A percentile compares a stretch with the other conserved stretches of the same genome.
These are phyloP conservation scores for Warburgia ugandensis DNA, from an alignment of 164 flowering plant species.

Conservation along the genomic window DNA sequence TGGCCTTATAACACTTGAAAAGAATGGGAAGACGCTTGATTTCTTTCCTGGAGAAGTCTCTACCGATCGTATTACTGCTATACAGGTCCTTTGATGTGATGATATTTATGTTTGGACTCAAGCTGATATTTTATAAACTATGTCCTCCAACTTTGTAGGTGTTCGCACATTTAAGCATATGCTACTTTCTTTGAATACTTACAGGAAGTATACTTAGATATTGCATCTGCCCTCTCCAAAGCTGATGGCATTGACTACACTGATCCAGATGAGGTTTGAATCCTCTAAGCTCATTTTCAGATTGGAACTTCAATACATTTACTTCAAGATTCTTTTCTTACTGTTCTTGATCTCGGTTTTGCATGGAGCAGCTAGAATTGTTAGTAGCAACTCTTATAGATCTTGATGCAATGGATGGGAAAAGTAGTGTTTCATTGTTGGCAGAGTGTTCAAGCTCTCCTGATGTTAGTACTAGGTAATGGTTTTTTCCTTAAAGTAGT, in stretches of 20 bases:
- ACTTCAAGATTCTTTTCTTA: background rate
- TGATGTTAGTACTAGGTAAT: constrained; percentile 78
- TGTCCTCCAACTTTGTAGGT: too few species aligned
- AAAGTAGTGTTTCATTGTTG: constrained; percentile 77
- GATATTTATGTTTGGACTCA: too few species aligned
- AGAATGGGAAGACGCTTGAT: constrained; percentile 69
- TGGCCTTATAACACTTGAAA: constrained; percentile 63
- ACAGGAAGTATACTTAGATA: constrained; percentile 84
- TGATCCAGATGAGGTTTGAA: constrained; percentile 84
- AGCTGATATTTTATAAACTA: too few species aligned
- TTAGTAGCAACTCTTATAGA: constrained; percentile 80
- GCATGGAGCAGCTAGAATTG: constrained; percentile 69
- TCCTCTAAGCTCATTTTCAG: background rate
- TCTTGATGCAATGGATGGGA: constrained; percentile 99
- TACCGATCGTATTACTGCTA: constrained; percentile 67
- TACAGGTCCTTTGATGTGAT: constrained; percentile 49
- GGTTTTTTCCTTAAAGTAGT: background rate
- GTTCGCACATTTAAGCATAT: too few species aligned
- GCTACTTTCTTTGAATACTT: background rate
- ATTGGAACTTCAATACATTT: background rate
- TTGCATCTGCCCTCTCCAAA: constrained; percentile 88
- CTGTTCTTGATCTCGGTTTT: constrained; percentile 11
- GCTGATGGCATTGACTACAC: constrained; percentile 95
- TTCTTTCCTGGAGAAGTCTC: constrained; percentile 73
- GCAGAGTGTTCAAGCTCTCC: constrained; percentile 96